These are phyloP conservation scores for Claviceps humidiphila DNA, from an alignment of 2,329 filamentous ascomycete species.

Conservation along the genomic window DNA sequence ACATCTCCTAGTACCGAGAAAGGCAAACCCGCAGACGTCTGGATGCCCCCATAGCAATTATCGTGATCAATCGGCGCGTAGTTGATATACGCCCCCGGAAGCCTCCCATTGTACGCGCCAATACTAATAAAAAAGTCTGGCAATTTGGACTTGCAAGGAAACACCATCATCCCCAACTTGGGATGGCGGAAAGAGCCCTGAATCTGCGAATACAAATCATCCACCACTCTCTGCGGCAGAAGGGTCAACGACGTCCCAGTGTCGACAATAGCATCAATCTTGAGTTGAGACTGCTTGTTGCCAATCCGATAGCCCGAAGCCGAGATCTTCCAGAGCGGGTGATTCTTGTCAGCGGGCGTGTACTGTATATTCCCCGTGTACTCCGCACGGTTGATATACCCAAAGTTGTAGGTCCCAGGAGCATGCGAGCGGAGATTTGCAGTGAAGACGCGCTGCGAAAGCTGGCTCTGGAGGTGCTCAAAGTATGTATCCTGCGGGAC, in stretches of 20 bases:
- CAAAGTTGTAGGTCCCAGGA: conserved; percentile 27
- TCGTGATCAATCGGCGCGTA: conserved; percentile 17
- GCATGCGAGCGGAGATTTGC: conserved; percentile 19
- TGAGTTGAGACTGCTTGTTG: conserved; percentile 4
- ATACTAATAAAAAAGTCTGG: conserved; percentile 26
- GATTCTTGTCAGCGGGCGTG: conserved; percentile 31
- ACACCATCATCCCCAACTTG: conserved; percentile 40
- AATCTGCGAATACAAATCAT: conserved; percentile 47
- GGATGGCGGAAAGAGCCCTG: conserved; percentile 31
- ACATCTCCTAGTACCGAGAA: conserved; percentile 28
- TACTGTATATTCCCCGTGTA: conserved; percentile 47
- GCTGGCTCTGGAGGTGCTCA: conserved; percentile 19
- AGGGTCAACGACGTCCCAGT: conserved; percentile 58
- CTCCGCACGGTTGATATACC: conserved; percentile 39
- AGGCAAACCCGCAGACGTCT: conserved; percentile 22
- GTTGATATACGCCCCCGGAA: conserved; percentile 26
- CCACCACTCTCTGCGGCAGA: conserved; percentile 37
- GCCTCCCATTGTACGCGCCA: conserved; percentile 18
- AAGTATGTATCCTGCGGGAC: conserved; percentile 20
- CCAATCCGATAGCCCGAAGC: conserved; percentile 43
- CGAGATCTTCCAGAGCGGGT: conserved; percentile 51
- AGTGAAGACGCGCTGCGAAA: conserved; percentile 23
- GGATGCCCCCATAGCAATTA: conserved; percentile 24
- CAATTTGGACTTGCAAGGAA: conserved; percentile 40
- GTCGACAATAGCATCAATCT: conserved; percentile 45